Conservation (phyloP, 1,139 yeast genomes). For the Zygosaccharomyces sapae region DNA sequence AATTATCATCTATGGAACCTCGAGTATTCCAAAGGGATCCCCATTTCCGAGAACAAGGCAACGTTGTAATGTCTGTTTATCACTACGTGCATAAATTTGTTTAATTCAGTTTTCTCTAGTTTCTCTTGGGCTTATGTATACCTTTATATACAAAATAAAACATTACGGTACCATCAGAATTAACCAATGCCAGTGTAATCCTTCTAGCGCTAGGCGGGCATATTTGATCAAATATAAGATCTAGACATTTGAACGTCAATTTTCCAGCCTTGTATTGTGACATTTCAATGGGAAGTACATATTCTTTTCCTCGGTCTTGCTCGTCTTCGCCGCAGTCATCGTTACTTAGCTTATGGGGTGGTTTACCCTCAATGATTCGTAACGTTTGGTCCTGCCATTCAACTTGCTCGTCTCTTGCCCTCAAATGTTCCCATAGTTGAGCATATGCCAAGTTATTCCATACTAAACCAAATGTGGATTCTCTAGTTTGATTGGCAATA, state of each 20-base stretch:
- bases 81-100: slow-evolving; percentile 12
- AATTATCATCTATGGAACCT: slow-evolving; percentile 5
- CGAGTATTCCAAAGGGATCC: slow-evolving; percentile 15
- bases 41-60: slow-evolving; percentile 26
- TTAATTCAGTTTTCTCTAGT: slow-evolving; percentile 15
- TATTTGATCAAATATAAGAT: slow-evolving; percentile 30
- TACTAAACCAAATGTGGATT: slow-evolving; percentile 26
- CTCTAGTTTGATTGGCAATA: slow-evolving; percentile 12
- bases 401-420: slow-evolving; percentile 19
- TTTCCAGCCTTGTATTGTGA: slow-evolving; percentile 25
- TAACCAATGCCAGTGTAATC: slow-evolving; percentile 52
- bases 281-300: slow-evolving; percentile 37
- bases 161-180: slow-evolving; percentile 63
- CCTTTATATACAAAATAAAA: slow-evolving; percentile 66
- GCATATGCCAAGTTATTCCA: slow-evolving; percentile 47
- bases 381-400: slow-evolving; percentile 17
- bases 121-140: slow-evolving; percentile 53
- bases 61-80: slow-evolving; percentile 21
- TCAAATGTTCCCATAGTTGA: slow-evolving; percentile 51
- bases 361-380: slow-evolving; percentile 32
- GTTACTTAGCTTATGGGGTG: slow-evolving; percentile 35
- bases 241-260: slow-evolving; percentile 37
- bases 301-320: slow-evolving; percentile 20
- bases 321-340: slow-evolving; percentile 23
- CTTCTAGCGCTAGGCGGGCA: slow-evolving; percentile 31